Conservation (phyloP, 768 basidiomycete species). For the Amylocystis lapponica region DNA sequence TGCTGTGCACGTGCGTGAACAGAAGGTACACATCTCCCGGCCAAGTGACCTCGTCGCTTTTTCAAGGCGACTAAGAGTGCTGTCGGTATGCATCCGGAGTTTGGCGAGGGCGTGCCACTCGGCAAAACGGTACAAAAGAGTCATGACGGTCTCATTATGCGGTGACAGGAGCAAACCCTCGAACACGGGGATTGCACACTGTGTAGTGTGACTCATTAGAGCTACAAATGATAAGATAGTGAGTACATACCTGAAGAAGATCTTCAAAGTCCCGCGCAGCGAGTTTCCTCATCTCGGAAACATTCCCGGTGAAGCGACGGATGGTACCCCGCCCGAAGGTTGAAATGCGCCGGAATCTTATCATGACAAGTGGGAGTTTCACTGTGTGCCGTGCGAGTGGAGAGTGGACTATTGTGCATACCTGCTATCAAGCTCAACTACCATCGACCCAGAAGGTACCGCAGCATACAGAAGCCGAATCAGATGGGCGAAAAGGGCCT, state of each 20-base stretch:
- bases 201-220: background rate
- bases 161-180: conserved; percentile 21
- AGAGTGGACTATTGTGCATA: conserved; percentile 16
- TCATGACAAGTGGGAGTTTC: too few relatives aligned
- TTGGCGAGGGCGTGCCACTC: conserved; percentile 37
- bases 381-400: too few relatives aligned
- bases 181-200: conserved; percentile 34
- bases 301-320: conserved; percentile 15
- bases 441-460: too few relatives aligned
- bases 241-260: conserved; percentile 18
- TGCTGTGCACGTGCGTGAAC: background rate
- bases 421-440: too few relatives aligned
- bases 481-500: conserved; percentile 31
- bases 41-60: conserved; percentile 21
- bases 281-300: conserved; percentile 20
- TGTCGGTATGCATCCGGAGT: conserved; percentile 34
- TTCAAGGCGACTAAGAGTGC: conserved; percentile 24
- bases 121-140: conserved; percentile 28
- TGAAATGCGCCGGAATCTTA: conserved; percentile 14
- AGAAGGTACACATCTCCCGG: background rate
- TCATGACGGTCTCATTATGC: conserved; percentile 19
- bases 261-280: conserved; percentile 25
- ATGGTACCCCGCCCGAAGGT: conserved; percentile 22
- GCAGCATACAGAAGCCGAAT: conserved; percentile 24
- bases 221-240: too few relatives aligned